Percentiles rank a stretch among this genome's conserved stretches.
Evolutionary conservation across 164 flowering plant genomes (phyloP).

Genomic region (Macadamia integrifolia): DNA sequence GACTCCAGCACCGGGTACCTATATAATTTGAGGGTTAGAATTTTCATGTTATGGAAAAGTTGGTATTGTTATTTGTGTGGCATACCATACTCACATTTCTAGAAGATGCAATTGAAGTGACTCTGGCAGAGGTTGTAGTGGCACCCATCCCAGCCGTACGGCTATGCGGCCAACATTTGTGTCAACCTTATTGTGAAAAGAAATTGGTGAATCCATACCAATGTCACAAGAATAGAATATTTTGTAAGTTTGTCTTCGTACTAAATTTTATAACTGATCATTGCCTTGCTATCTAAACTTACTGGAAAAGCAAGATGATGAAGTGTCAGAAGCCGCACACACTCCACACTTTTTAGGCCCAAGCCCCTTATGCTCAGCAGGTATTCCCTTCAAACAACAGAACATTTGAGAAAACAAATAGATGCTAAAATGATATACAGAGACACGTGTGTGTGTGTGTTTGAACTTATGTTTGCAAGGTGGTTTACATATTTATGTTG

Average conservation of each 20-base stretch:
- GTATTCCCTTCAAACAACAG: constrained; percentile 53
- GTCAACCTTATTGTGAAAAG: constrained; percentile 53
- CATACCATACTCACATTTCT: constrained; percentile 44
- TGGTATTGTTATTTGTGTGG: background rate
- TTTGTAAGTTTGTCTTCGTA: background rate
- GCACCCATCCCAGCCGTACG: constrained; percentile 93
- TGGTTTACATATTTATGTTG: background rate
- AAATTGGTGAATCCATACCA: background rate
- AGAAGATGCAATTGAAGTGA: constrained; percentile 66
- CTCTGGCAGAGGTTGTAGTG: constrained; percentile 75
- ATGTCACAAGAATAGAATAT: background rate
- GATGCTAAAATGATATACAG: background rate
- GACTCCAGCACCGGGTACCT: constrained; percentile 74
- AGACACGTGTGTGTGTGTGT: background rate
- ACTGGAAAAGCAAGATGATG: constrained; percentile 98
- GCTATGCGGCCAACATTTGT: constrained; percentile 85
- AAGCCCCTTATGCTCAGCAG: constrained; percentile 80
- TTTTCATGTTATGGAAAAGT: background rate
- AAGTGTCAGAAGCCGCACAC: constrained; percentile 89
- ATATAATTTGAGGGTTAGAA: constrained; percentile 10
- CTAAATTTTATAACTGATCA: background rate
- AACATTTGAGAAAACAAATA: background rate
- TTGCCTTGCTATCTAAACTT: constrained; percentile 18
- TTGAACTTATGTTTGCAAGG: background rate
- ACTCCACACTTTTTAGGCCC: constrained; percentile 95